Conservation (phyloP, 106 monocot genomes). For the Xerophyta viscosa region DNA sequence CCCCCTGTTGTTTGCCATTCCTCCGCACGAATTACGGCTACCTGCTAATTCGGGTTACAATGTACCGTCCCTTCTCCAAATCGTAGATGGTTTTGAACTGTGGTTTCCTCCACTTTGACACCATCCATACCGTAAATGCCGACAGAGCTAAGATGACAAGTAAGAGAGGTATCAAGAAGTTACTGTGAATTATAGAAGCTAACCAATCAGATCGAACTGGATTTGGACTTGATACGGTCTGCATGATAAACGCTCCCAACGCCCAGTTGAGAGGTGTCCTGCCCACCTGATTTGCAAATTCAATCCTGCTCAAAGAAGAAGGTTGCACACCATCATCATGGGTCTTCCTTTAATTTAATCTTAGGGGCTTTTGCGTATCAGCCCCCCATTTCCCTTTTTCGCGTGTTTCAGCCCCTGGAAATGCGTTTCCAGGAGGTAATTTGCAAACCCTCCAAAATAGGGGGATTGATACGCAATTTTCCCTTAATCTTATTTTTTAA, state of each 20-base stretch:
- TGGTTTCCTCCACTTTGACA: conserved; percentile 64
- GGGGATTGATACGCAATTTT: too few species aligned
- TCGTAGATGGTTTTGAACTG: conserved; percentile 81
- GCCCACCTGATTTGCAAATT: conserved; percentile 45
- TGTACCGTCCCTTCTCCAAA: conserved; percentile 87
- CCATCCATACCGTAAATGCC: conserved; percentile 16
- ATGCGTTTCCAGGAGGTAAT: too few species aligned
- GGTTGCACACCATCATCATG: too few species aligned
- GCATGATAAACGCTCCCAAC: conserved; percentile 71
- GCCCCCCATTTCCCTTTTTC: too few species aligned
- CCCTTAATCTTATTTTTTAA: too few species aligned
- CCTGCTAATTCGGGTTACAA: conserved; percentile 45
- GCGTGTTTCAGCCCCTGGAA: too few species aligned
- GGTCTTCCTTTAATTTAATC: too few species aligned
- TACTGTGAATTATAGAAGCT: conserved; percentile 7
- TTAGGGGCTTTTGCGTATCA: too few species aligned
- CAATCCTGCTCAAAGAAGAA: conserved; percentile 41
- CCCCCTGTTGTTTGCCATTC: too few species aligned
- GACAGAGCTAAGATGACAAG: conserved; percentile 20
- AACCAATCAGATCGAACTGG: conserved; percentile 19
- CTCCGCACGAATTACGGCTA: too few species aligned
- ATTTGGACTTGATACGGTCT: conserved; percentile 12
- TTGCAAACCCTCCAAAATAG: too few species aligned
- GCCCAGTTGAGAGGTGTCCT: conserved; percentile 66
- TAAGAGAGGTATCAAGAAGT: conserved; percentile 9